phyloP scores from a whole-genome alignment of 371 early-diverging fungal genomes.

The Coelomomyces lativittatus region DNA sequence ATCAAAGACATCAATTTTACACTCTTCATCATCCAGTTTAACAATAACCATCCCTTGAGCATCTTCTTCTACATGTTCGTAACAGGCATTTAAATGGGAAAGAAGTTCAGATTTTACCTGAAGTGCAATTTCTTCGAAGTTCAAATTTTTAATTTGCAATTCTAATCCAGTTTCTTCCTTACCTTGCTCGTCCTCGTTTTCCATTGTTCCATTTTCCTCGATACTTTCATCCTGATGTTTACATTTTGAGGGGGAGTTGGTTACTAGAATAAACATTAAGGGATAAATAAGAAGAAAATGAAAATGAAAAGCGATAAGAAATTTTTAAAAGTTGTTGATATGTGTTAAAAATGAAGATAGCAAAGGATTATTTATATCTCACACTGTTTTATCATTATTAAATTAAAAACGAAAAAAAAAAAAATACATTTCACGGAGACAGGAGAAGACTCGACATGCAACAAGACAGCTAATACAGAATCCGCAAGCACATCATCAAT shows the following conservation, averaged over 20 bases:
- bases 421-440: conserved; percentile 64
- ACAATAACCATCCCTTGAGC: neutral
- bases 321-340: no score
- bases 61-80: neutral
- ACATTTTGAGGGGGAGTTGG: neutral
- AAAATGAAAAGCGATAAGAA: neutral
- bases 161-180: neutral
- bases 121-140: neutral
- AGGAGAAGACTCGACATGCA: conserved; percentile 69
- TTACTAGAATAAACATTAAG: neutral
- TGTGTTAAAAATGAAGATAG: no score
- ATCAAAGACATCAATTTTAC: neutral
- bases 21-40: neutral
- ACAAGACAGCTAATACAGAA: conserved; percentile 64
- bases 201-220: neutral
- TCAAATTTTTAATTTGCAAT: neutral
- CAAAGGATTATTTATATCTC: no score
- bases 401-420: neutral
- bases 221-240: neutral
- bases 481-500: conserved; percentile 92
- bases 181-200: neutral
- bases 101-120: neutral
- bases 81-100: neutral
- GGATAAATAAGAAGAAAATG: neutral
- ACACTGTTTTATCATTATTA: no score